phyloP scores from a whole-genome alignment of 305 asterid genomes.

The Fraxinus greggii region DNA sequence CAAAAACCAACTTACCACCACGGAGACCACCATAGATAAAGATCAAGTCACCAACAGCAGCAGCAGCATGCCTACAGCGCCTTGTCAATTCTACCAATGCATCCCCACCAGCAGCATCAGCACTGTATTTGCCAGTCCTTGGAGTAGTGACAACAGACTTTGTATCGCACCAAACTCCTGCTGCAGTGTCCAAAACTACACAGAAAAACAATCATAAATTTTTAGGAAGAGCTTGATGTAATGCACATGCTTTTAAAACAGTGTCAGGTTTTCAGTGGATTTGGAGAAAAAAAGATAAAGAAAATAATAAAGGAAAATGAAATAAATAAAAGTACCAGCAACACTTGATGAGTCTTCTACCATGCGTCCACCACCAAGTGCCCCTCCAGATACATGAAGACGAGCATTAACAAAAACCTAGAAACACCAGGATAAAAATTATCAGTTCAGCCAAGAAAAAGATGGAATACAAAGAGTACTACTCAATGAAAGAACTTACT shows the following conservation, averaged over 20 bases:
- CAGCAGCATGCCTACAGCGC: conserved; percentile 95
- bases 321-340: conserved; percentile 61
- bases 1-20: conserved; percentile 71
- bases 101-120: conserved; percentile 99
- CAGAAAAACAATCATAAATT: conserved; percentile 18
- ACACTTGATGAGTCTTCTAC: conserved; percentile 99
- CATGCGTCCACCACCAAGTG: conserved; percentile 99
- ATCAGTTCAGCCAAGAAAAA: conserved; percentile 17
- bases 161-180: conserved; percentile 99
- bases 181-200: conserved; percentile 95
- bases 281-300: neutral
- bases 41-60: conserved; percentile 96
- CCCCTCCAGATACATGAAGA: conserved; percentile 99
- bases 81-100: conserved; percentile 95
- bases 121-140: conserved; percentile 93
- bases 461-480: neutral
- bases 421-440: conserved; percentile 22
- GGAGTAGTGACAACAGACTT: conserved; percentile 92
- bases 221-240: conserved; percentile 12
- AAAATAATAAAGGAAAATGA: conserved; percentile 17
- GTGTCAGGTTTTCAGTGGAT: conserved; percentile 1
- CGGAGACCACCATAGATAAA: conserved; percentile 98
- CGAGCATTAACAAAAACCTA: conserved; percentile 99
- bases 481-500: conserved; percentile 42
- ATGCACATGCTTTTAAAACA: neutral